phyloP scores from a whole-genome alignment of 352 stramenopile genomes.

The Phytophthora pisi region DNA sequence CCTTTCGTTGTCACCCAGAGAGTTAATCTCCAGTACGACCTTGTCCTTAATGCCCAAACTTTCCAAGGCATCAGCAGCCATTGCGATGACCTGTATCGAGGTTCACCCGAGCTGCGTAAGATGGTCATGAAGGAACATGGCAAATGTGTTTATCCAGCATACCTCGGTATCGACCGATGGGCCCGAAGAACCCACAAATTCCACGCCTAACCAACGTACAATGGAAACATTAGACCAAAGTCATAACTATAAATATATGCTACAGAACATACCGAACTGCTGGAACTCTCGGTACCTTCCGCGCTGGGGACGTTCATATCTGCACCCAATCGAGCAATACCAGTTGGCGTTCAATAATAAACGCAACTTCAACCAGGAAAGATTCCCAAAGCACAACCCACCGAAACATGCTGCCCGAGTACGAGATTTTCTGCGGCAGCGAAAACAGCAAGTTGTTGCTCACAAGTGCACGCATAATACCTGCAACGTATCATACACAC shows the following conservation, averaged over 20 bases:
- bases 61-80: constrained; percentile 68
- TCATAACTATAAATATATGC: neutral
- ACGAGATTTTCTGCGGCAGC: constrained; percentile 83
- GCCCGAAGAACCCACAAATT: constrained; percentile 82
- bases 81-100: constrained; percentile 67
- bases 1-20: constrained; percentile 83
- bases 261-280: constrained; percentile 69
- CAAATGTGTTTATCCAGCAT: neutral
- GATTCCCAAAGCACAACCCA: constrained; percentile 25
- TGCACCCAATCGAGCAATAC: constrained; percentile 23
- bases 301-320: constrained; percentile 87
- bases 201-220: constrained; percentile 49
- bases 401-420: constrained; percentile 89
- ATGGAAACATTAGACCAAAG: neutral
- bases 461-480: constrained; percentile 77
- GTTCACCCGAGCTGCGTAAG: constrained; percentile 2
- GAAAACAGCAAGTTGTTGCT: constrained; percentile 80
- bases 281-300: constrained; percentile 89
- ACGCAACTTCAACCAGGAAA: neutral
- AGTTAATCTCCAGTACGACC: constrained; percentile 79
- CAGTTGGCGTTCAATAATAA: neutral
- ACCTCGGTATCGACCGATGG: constrained; percentile 85
- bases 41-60: constrained; percentile 65
- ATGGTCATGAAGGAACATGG: neutral
- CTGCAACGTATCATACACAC: constrained; percentile 28